Evolutionary conservation across 306 rosid species (phyloP), one percentile per base, ranked within the genome.

Genomic region (Senna siamea): DNA sequence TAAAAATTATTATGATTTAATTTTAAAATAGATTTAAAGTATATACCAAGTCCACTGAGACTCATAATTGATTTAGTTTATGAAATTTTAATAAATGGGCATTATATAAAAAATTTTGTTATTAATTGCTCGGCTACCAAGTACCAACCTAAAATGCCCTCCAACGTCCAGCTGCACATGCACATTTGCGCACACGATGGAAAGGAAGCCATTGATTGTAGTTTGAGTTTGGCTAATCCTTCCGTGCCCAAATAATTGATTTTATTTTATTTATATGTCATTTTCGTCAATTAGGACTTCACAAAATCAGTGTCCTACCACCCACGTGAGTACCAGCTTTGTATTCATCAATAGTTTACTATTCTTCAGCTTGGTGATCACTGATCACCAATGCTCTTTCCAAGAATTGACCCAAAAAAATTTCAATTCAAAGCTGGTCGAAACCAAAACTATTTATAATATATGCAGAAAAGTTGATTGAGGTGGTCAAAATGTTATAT

Each of bases 221-320:
- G 40, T 65, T 78, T 77, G 26, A 19, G 51, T 10, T 26, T 50
- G 70, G 67, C 46, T 47, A 77, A 40, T 65, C 55, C 55, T 76
- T 44, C 32, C 50, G 19, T 56, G 7, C 17, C 43, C 76, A 47
- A 76, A 12, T 44, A 20, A 19, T 61, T 8, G 46, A 37, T 17
- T 34, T 35, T 14, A 37, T 17, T 34, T 35, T 14, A 17, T 10
- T 35, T 26, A 47, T 6, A 72, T 28, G 72, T 72, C 82, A 5
- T 38, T 48, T 22, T 76, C 74, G 20, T 60, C 14, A 20, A 14
- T 54, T 11, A 70, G 71, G 30, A 55, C 30, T 59, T 2, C 1
- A 5, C 55, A 22, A 43, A 7, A 3, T 46, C 70, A 22, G 40
- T 44, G 55, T 40, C 54, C 55, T 43, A 23, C 66, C 75, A 68